Percentiles rank a stretch among this genome's conserved stretches.
phyloP scores from a whole-genome alignment of 2,329 filamentous ascomycete genomes.

The Apiospora marii region DNA sequence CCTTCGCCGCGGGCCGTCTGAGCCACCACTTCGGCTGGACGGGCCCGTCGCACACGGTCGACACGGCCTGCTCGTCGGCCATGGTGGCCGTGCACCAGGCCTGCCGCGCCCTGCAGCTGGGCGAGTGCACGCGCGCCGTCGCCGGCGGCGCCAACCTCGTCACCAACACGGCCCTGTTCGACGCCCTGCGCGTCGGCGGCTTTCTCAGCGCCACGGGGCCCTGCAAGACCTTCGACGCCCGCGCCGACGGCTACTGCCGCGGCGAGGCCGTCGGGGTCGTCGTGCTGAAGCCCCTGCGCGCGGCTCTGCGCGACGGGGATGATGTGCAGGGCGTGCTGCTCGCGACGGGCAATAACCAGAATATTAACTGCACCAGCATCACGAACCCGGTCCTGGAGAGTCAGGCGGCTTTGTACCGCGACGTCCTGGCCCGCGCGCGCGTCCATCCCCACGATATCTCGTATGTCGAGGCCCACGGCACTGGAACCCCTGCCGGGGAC shows the following conservation, averaged over 20 bases:
- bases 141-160: conserved; percentile 52
- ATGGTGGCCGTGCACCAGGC: conserved; percentile 46
- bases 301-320: conserved; percentile 61
- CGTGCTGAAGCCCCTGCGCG: conserved; percentile 57
- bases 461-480: conserved; percentile 53
- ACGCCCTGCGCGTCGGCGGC: conserved; percentile 39
- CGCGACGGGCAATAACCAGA: conserved; percentile 46
- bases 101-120: conserved; percentile 39
- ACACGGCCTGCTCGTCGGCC: conserved; percentile 49
- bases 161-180: conserved; percentile 35
- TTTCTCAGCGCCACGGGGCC: conserved; percentile 54
- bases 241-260: conserved; percentile 62
- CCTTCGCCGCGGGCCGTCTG: conserved; percentile 43
- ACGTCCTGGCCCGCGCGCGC: conserved; percentile 25
- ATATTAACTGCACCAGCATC: conserved; percentile 37
- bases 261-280: conserved; percentile 58
- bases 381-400: conserved; percentile 38
- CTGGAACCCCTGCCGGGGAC: conserved; percentile 46
- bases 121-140: conserved; percentile 45
- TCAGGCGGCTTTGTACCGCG: conserved; percentile 41
- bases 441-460: neutral
- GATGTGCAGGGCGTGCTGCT: conserved; percentile 53
- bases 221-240: conserved; percentile 57
- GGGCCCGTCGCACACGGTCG: conserved; percentile 44
- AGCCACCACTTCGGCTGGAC: conserved; percentile 46